Evolutionary conservation across 2,329 filamentous ascomycete genomes (phyloP).

Genomic region (Cladosporium sp.): DNA sequence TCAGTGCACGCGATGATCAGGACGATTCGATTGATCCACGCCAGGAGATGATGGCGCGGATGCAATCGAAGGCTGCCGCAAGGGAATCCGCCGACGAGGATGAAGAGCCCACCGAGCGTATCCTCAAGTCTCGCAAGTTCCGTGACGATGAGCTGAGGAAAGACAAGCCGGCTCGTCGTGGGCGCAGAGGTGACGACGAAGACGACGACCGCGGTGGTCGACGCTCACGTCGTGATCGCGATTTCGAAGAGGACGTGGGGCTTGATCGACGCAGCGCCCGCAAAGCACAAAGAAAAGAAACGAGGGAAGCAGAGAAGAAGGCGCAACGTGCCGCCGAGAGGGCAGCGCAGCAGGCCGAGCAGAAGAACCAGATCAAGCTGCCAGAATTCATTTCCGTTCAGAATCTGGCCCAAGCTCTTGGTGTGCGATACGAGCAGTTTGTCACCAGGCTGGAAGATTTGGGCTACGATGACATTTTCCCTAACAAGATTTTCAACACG

Average conservation of each 20-base stretch:
- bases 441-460: slow-evolving; percentile 74
- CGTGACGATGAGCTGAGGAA: slow-evolving; percentile 20
- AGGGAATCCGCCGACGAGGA: slow-evolving; percentile 22
- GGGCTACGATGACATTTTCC: slow-evolving; percentile 82
- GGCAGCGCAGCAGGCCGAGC: slow-evolving; percentile 35
- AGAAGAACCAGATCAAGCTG: slow-evolving; percentile 67
- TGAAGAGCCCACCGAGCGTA: slow-evolving; percentile 23
- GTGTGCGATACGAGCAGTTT: slow-evolving; percentile 70
- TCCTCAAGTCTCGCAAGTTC: slow-evolving; percentile 25
- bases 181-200: slow-evolving; percentile 29
- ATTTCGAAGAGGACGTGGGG: slow-evolving; percentile 19
- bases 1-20: background rate
- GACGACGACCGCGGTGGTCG: slow-evolving; percentile 31
- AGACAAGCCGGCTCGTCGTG: slow-evolving; percentile 21
- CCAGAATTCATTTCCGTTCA: slow-evolving; percentile 91
- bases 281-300: slow-evolving; percentile 22
- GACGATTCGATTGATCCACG: slow-evolving; percentile 9
- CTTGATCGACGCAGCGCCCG: slow-evolving; percentile 17
- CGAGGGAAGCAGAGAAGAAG: slow-evolving; percentile 26
- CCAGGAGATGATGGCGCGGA: slow-evolving; percentile 13
- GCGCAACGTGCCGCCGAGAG: slow-evolving; percentile 29
- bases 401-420: slow-evolving; percentile 74
- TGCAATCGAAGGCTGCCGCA: slow-evolving; percentile 14
- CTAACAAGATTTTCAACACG: slow-evolving; percentile 83
- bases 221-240: slow-evolving; percentile 24